phyloP scores from a whole-genome alignment of 2,329 filamentous ascomycete genomes.

The Fusarium heterosporum region DNA sequence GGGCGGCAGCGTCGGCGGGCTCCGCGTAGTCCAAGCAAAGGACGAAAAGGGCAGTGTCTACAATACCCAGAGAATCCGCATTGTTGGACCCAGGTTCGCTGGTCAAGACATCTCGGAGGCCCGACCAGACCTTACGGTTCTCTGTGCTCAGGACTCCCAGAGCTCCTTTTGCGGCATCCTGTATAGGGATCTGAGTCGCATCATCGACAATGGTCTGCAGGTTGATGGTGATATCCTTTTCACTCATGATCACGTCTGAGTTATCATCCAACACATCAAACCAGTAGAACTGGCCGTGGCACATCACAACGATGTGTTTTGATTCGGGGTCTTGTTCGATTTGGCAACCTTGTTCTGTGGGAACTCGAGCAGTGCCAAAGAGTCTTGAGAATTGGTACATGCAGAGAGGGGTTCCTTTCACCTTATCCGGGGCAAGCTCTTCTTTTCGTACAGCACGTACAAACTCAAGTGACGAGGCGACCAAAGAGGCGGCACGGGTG shows the following conservation, averaged over 20 bases:
- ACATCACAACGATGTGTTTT: conserved; percentile 92
- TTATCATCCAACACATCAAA: conserved; percentile 97
- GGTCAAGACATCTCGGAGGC: conserved; percentile 86
- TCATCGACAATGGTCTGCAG: conserved; percentile 93
- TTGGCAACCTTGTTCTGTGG: conserved; percentile 93
- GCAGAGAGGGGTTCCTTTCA: conserved; percentile 86
- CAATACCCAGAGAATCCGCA: conserved; percentile 92
- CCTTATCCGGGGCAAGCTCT: conserved; percentile 88
- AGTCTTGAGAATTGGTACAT: conserved; percentile 99
- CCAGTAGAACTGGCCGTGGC: conserved; percentile 98
- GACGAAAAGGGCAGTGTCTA: conserved; percentile 93
- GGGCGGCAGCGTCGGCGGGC: conserved; percentile 79
- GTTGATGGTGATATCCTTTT: conserved; percentile 92
- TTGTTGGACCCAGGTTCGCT: conserved; percentile 92
- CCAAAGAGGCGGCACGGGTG: conserved; percentile 90
- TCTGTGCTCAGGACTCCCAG: conserved; percentile 95
- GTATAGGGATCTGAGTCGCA: conserved; percentile 87
- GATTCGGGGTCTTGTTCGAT: conserved; percentile 95
- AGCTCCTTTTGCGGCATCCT: conserved; percentile 94
- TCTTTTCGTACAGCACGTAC: conserved; percentile 93
- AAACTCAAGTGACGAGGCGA: conserved; percentile 90
- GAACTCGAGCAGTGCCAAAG: conserved; percentile 94
- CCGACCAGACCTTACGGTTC: conserved; percentile 96
- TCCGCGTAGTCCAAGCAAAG: conserved; percentile 94
- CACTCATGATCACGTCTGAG: conserved; percentile 95